Evolutionary conservation across 306 rosid genomes (phyloP).

Genomic region (Cercis canadensis): DNA sequence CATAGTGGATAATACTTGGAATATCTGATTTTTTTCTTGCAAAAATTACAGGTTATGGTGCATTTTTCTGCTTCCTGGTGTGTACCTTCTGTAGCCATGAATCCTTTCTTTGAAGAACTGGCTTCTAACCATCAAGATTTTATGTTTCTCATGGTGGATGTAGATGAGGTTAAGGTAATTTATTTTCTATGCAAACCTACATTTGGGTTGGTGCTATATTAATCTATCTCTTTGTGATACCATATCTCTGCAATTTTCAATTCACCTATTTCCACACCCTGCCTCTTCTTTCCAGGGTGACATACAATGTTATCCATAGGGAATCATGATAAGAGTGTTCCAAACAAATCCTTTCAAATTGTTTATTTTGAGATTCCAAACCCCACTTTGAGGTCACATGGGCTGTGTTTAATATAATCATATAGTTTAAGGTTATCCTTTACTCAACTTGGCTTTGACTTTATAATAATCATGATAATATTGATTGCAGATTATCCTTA

Average conservation of each 20-base stretch:
- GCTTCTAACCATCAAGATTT: constrained; percentile 41
- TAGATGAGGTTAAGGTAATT: constrained; percentile 58
- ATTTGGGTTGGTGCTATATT: constrained; percentile 15
- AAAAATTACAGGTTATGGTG: constrained; percentile 49
- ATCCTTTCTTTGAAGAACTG: constrained; percentile 52
- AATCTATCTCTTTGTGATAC: neutral
- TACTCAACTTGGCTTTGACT: constrained; percentile 19
- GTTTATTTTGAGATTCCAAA: constrained; percentile 33
- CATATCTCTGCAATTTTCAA: neutral
- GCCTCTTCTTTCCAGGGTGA: constrained; percentile 3
- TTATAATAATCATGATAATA: constrained; percentile 12
- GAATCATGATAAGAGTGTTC: constrained; percentile 22
- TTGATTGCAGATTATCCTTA: no score
- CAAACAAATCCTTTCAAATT: constrained; percentile 24
- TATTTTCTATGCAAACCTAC: constrained; percentile 24
- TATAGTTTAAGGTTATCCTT: constrained; percentile 35
- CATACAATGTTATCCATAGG: constrained; percentile 18
- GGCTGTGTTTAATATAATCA: constrained; percentile 3
- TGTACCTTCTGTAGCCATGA: constrained; percentile 50
- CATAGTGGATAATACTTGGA: neutral
- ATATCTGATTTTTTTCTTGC: neutral
- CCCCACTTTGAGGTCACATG: constrained; percentile 38
- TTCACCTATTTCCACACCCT: neutral
- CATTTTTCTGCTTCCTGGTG: constrained; percentile 65
- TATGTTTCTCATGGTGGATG: constrained; percentile 54